phyloP scores from a whole-genome alignment of 139 green algal species.

The Ostreobium quekettii region DNA sequence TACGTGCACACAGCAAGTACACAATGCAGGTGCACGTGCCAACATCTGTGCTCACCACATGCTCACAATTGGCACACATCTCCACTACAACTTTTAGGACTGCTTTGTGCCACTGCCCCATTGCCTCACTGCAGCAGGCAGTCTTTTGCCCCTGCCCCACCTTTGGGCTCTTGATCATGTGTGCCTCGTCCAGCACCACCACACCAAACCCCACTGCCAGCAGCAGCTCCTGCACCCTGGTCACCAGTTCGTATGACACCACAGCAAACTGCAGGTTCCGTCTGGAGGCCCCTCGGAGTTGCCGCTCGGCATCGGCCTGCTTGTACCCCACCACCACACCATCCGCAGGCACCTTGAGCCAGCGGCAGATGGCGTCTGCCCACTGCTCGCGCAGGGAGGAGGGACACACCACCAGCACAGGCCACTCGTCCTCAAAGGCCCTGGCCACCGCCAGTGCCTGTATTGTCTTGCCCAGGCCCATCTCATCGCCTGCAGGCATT shows the following conservation, averaged over 20 bases:
- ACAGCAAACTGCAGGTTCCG: conserved; percentile 1
- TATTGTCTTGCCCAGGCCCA: conserved; percentile 73
- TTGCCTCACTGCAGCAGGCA: too few relatives aligned
- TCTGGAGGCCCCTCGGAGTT: too few relatives aligned
- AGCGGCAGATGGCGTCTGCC: conserved; percentile 54
- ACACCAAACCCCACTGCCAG: conserved; percentile 19
- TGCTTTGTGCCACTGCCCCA: too few relatives aligned
- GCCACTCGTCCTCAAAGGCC: conserved; percentile 69
- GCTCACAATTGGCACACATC: too few relatives aligned
- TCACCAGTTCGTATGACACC: conserved; percentile 10
- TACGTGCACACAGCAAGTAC: too few relatives aligned
- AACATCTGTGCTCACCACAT: too few relatives aligned
- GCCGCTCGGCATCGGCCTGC: not conserved
- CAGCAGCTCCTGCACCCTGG: not conserved
- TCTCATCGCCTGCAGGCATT: conserved; percentile 26
- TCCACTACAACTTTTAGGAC: too few relatives aligned
- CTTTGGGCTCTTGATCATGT: conserved; percentile 66
- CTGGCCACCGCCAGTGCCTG: conserved; percentile 30
- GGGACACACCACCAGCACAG: conserved; percentile 62
- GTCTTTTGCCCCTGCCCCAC: conserved; percentile 19
- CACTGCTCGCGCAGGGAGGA: conserved; percentile 66
- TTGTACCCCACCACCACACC: conserved; percentile 15
- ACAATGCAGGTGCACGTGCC: too few relatives aligned
- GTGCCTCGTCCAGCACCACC: conserved; percentile 58
- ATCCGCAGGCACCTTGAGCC: conserved; percentile 43